These are phyloP conservation scores for Withania somnifera DNA, from an alignment of 305 asterid species.

Conservation along the genomic window DNA sequence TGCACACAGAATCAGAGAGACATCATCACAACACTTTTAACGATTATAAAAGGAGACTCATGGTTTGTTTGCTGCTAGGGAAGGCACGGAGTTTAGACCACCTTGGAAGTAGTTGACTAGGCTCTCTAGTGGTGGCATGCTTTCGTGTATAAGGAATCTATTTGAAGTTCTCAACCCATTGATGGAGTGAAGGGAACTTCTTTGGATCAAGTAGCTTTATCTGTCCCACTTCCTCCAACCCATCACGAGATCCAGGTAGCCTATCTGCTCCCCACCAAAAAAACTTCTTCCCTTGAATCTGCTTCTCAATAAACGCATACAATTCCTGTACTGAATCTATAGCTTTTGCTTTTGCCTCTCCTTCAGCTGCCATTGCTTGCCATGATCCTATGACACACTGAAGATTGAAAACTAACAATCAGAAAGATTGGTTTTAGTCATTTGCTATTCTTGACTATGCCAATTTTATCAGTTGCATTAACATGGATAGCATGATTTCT, in stretches of 20 bases:
- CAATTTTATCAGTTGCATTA: neutral
- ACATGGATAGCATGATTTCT: neutral
- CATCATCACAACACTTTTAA: neutral
- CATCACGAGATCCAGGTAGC: conserved; percentile 30
- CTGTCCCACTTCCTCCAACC: conserved; percentile 39
- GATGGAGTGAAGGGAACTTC: conserved; percentile 19
- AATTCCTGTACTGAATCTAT: conserved; percentile 19
- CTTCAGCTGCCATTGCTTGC: conserved; percentile 22
- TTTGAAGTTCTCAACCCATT: conserved; percentile 28
- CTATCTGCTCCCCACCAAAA: conserved; percentile 31
- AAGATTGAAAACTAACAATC: neutral
- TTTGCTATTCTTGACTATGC: neutral
- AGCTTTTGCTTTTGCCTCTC: conserved; percentile 21
- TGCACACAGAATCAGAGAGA: neutral
- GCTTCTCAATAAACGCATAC: conserved; percentile 20
- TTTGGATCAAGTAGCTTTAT: conserved; percentile 21
- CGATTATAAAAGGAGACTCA: neutral
- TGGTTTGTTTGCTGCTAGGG: conserved; percentile 13
- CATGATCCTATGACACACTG: conserved; percentile 26
- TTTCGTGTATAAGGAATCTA: conserved; percentile 21
- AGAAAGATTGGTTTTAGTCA: neutral
- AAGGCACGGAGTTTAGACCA: conserved; percentile 26
- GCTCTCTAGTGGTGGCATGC: conserved; percentile 21
- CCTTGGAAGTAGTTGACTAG: conserved; percentile 25
- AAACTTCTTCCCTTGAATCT: conserved; percentile 31